Base-by-base conservation (phyloP, 1,139 yeast genomes). In the Pichia sp. region DNA sequence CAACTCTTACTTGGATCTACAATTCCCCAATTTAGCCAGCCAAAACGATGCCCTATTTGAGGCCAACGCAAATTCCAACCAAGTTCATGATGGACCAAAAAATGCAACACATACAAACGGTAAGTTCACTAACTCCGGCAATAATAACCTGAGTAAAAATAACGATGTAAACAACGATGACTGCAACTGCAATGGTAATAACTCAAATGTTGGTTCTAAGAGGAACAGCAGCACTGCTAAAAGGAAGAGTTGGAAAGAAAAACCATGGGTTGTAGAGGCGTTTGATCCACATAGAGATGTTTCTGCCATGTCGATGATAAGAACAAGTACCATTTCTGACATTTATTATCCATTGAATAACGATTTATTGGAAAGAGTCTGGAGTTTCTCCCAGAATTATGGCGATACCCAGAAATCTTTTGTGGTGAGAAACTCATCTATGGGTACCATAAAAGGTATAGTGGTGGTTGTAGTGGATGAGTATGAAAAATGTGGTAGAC, bases 181-280 rank as follows among this genome's bases (percentile, higher is more conserved):
- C 23, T 16, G 23, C 23, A 16, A 16, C 23, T 16, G 23, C 23
- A 16, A 16, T 16, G 23, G 23, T 16, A 16, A 16, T 16, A 16
- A 16, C 23, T 16, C 23, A 16, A 16, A 16, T 16, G 23, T 16
- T 16, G 23, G 23, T 16, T 16, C 23, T 2, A 16, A 16, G 23
- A 16, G 23, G 23, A 16, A 16, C 23, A 16, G 23, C 23, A 16
- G 23, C 23, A 16, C 23, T 16, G 33, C 33, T 8, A 31, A 8
- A 31, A 31, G 11, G 10, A 48, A 31, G 3, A 40, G 29, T 8
- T 6, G 5, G 6, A 42, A 39, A 23, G 41, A 39, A 23, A 65
- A 79, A 29, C 56, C 56, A 49, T 79, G 85, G 85, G 66, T 79
- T 39, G 85, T 79, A 26, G 85, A 79, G 53, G 77, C 71, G 49